phyloP scores from a whole-genome alignment of 2,329 filamentous ascomycete genomes.

The Phaeosphaeria sp. region DNA sequence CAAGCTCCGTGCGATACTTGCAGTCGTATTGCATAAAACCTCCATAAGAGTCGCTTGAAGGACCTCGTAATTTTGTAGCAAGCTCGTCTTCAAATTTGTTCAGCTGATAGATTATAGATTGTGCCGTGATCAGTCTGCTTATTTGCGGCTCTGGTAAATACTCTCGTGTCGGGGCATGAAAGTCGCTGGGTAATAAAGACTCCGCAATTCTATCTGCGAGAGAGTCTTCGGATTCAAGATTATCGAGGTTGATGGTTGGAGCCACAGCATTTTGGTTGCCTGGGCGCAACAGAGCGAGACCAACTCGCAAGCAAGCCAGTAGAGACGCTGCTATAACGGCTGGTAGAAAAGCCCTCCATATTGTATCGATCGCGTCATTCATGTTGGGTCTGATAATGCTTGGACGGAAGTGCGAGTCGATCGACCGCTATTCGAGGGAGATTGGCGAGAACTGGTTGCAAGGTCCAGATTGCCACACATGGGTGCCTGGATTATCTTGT shows the following conservation, averaged over 20 bases:
- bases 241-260: neutral
- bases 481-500: neutral
- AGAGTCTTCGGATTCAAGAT: neutral
- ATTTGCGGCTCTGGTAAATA: neutral
- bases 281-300: neutral
- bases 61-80: neutral
- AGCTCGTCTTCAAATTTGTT: neutral
- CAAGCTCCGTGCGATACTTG: neutral
- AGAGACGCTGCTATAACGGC: neutral
- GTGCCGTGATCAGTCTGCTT: neutral
- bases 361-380: neutral
- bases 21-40: neutral
- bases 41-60: neutral
- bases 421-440: too few species aligned
- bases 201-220: neutral
- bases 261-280: neutral
- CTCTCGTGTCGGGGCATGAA: neutral
- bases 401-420: neutral
- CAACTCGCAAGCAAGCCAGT: neutral
- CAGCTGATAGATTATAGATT: neutral
- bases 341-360: neutral
- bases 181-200: neutral
- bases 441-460: too few species aligned
- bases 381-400: neutral
- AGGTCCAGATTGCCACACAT: neutral